A percentile compares a stretch with the other conserved stretches of the same genome.
phyloP scores from a whole-genome alignment of 2,329 filamentous ascomycete genomes.

The Botrytis galanthina region DNA sequence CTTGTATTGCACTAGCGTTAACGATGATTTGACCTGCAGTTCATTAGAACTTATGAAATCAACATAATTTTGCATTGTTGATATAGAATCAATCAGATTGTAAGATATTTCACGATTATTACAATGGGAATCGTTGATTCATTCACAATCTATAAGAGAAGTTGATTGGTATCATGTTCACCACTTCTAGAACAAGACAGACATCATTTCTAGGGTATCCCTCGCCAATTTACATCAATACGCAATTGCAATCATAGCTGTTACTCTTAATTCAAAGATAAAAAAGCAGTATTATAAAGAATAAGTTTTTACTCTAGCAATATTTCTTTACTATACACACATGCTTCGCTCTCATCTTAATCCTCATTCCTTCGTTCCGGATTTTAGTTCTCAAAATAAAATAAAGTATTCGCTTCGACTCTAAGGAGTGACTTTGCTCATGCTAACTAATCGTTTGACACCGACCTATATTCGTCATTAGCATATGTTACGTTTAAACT shows the following conservation, averaged over 20 bases:
- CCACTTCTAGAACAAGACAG: neutral
- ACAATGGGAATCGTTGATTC: neutral
- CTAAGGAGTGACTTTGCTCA: constrained; percentile 70
- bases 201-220: neutral
- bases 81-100: neutral
- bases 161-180: constrained; percentile 1
- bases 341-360: constrained; percentile 14
- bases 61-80: neutral
- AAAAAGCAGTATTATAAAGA: neutral
- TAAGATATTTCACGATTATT: neutral
- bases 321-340: constrained; percentile 19
- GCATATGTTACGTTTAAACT: constrained; percentile 27
- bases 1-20: neutral
- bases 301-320: constrained; percentile 15
- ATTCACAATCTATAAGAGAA: neutral
- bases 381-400: neutral
- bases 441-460: constrained; percentile 73
- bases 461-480: constrained; percentile 60
- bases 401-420: neutral
- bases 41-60: neutral
- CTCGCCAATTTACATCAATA: neutral
- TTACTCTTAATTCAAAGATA: neutral
- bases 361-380: neutral
- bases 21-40: neutral
- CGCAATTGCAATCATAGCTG: neutral